Evolutionary conservation across 2,329 filamentous ascomycete genomes (phyloP).

Genomic region (Diplodia scrobiculata): DNA sequence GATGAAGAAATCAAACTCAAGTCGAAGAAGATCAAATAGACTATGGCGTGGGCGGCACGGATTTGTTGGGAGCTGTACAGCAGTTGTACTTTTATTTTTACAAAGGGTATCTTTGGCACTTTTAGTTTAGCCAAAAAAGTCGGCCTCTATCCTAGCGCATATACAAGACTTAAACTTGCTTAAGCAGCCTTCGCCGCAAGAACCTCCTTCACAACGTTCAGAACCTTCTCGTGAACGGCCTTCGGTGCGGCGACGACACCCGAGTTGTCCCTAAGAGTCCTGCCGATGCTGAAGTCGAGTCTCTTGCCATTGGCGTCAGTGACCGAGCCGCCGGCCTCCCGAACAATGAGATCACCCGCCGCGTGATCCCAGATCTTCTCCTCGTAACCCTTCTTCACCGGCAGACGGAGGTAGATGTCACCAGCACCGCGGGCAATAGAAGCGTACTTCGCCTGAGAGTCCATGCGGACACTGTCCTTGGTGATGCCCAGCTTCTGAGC

Average conservation of each 20-base stretch:
- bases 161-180: slow-evolving; percentile 16
- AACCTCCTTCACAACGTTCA: slow-evolving; percentile 80
- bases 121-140: slow-evolving; percentile 10
- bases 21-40: slow-evolving; percentile 70
- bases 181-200: slow-evolving; percentile 53
- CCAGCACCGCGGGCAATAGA: slow-evolving; percentile 91
- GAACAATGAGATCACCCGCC: slow-evolving; percentile 88
- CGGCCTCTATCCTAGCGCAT: slow-evolving; percentile 9
- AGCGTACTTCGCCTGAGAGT: slow-evolving; percentile 97
- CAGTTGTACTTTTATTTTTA: slow-evolving; percentile 27
- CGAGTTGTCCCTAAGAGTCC: slow-evolving; percentile 87
- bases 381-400: slow-evolving; percentile 81
- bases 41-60: not conserved
- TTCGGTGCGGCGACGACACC: slow-evolving; percentile 87
- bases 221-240: slow-evolving; percentile 72
- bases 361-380: slow-evolving; percentile 99
- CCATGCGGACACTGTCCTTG: slow-evolving; percentile 87
- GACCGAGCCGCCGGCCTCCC: slow-evolving; percentile 89
- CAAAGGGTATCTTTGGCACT: slow-evolving; percentile 26
- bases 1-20: slow-evolving; percentile 97
- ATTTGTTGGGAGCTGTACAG: slow-evolving; percentile 10
- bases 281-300: slow-evolving; percentile 81
- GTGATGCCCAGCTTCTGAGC: slow-evolving; percentile 84
- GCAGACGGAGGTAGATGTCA: slow-evolving; percentile 89
- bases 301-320: slow-evolving; percentile 84